Percentiles rank a stretch among this genome's conserved stretches.
These are phyloP conservation scores for Stachybotrys chlorohalonatus DNA, from an alignment of 2,329 filamentous ascomycete genomes.

Conservation along the genomic window DNA sequence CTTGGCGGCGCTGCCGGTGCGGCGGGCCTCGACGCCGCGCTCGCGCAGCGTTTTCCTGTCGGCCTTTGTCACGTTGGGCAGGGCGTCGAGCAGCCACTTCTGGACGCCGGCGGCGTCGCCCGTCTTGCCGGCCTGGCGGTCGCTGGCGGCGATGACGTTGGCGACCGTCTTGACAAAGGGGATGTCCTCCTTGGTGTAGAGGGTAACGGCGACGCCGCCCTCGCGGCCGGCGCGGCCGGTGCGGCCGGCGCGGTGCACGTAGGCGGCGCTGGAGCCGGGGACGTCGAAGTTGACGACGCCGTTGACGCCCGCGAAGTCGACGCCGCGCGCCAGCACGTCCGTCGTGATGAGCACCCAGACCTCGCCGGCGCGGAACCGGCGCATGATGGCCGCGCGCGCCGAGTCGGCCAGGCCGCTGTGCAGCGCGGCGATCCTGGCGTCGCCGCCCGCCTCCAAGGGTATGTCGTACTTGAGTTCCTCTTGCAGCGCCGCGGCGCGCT, in stretches of 20 bases:
- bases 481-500: slow-evolving; percentile 77
- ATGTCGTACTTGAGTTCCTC: slow-evolving; percentile 93
- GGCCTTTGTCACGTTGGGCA: slow-evolving; percentile 76
- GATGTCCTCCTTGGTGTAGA: slow-evolving; percentile 93
- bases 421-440: slow-evolving; percentile 76
- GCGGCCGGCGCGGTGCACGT: slow-evolving; percentile 87
- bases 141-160: slow-evolving; percentile 79
- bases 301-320: slow-evolving; percentile 92
- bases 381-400: slow-evolving; percentile 72
- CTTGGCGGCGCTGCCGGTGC: slow-evolving; percentile 38
- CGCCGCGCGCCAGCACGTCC: slow-evolving; percentile 80
- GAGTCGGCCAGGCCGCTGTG: slow-evolving; percentile 77
- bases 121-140: slow-evolving; percentile 55
- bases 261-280: slow-evolving; percentile 78
- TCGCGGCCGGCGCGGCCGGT: slow-evolving; percentile 82
- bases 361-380: slow-evolving; percentile 80
- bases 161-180: slow-evolving; percentile 82
- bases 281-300: slow-evolving; percentile 98
- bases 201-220: slow-evolving; percentile 83
- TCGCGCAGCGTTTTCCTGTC: slow-evolving; percentile 76
- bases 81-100: slow-evolving; percentile 79
- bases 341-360: slow-evolving; percentile 97
- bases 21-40: slow-evolving; percentile 67
- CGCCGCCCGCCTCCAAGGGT: slow-evolving; percentile 75
- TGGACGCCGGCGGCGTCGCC: slow-evolving; percentile 54